Conservation (phyloP, 129 eudicot genomes). For the Mikania micrantha region DNA sequence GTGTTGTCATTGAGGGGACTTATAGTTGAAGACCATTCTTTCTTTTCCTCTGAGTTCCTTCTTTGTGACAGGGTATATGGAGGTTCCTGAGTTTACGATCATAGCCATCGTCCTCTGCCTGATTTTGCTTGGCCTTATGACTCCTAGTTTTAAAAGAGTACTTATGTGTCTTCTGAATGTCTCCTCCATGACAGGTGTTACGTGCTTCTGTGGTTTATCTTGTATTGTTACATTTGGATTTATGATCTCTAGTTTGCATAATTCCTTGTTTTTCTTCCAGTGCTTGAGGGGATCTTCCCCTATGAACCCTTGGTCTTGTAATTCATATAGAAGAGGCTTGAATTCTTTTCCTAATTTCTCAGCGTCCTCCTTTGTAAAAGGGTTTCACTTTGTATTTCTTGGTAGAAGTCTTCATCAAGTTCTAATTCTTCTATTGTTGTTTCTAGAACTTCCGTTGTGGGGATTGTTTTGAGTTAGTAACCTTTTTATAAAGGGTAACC, state of each 20-base stretch:
- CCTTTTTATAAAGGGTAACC: no score
- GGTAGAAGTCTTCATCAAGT: no score
- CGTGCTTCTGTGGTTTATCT: background rate
- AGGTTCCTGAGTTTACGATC: background rate
- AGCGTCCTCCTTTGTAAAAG: no score
- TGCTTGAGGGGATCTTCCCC: background rate
- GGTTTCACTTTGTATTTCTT: no score
- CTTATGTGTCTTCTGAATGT: background rate
- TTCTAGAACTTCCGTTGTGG: no score
- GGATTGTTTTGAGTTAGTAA: no score
- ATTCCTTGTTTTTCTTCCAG: background rate
- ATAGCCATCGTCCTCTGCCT: background rate
- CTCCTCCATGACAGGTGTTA: background rate
- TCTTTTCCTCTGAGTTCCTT: background rate
- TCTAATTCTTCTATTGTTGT: no score
- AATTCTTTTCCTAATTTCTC: no score
- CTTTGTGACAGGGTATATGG: background rate
- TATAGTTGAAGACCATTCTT: background rate
- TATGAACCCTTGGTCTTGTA: background rate
- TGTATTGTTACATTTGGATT: background rate
- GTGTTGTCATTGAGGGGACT: background rate
- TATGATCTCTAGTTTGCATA: background rate
- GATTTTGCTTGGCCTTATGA: background rate
- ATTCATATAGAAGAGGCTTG: background rate
- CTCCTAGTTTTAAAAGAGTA: background rate